Base-by-base conservation (phyloP, 1,139 yeast genomes). In the Suhomyces bokatorum region DNA sequence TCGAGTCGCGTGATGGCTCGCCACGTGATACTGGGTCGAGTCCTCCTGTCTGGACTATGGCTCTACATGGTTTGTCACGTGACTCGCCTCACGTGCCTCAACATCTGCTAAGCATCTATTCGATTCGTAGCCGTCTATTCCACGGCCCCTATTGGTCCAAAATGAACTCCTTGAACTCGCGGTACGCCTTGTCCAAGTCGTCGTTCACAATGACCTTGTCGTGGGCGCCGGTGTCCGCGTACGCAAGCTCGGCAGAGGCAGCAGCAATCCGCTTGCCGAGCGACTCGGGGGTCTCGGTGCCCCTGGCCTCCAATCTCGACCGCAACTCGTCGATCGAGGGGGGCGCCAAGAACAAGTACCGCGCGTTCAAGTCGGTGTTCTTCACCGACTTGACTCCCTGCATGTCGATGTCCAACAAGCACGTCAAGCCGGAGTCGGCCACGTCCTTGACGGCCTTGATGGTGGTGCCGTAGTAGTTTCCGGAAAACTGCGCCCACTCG, bases 401-500 rank as follows among this genome's bases (percentile, higher is more conserved):
- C 97, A 91, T 90, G 77, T 93, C 99, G 56, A 93, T 93, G 67
- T 93, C 99, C 63, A 93, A 77, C 53, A 93, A 83, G 72, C 99
- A 93, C 43, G 83, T 84, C 64, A 75, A 80, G 48, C 87, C 87
- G 47, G 71, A 72, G 50, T 75, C 74, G 39, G 84, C 69, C 40
- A 87, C 93, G 51, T 84, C 86, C 58, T 86, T 78, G 46, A 93
- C 97, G 27, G 97, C 84, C 59, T 82, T 85, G 56, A 88, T 75
- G 39, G 96, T 77, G 45, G 99, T 93, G 49, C 99, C 99, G 67
- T 93, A 93, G 75, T 86, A 90, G 77, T 95, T 93, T 40, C 98
- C 98, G 9, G 97, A 88, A 63, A 93, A 93, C 68, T 89, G 95
- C 10, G 99, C 99, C 95, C 96, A 89, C 69, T 93, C 99, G 58